Percentiles rank a stretch among this genome's conserved stretches.
Evolutionary conservation across 2,329 filamentous ascomycete genomes (phyloP).

Genomic region (Colletotrichum tofieldiae): DNA sequence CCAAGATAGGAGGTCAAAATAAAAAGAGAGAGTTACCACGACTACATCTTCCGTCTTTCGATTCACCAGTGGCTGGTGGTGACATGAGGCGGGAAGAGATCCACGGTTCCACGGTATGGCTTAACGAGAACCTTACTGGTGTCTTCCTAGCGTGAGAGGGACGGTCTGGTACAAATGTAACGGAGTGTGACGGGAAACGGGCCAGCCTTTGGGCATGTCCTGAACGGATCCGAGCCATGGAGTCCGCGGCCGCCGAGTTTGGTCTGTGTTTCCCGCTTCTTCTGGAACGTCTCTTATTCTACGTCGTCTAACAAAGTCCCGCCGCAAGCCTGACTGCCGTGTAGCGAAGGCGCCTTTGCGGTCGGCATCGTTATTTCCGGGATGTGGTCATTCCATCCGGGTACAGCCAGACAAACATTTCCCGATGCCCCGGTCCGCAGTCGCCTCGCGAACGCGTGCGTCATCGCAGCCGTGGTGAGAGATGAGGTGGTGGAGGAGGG

Average conservation of each 20-base stretch:
- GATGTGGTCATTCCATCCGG: neutral
- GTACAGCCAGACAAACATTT: neutral
- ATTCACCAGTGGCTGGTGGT: neutral
- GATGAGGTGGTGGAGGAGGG: conserved; percentile 2
- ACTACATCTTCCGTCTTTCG: no score
- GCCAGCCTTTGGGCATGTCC: neutral
- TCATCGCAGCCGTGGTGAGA: neutral
- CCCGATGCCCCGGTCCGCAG: neutral
- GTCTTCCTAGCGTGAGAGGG: neutral
- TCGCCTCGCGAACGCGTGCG: neutral
- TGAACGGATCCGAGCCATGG: neutral
- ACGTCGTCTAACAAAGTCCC: neutral
- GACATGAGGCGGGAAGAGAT: neutral
- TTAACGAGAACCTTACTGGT: neutral
- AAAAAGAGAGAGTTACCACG: conserved; percentile 12
- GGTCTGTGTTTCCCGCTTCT: neutral
- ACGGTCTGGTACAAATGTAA: neutral
- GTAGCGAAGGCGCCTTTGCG: neutral
- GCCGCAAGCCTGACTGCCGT: neutral
- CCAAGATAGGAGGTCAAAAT: conserved; percentile 8
- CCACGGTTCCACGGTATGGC: neutral
- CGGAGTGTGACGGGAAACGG: neutral
- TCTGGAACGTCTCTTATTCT: neutral
- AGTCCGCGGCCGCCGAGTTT: neutral
- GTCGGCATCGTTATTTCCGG: neutral